Evolutionary conservation across 345 rosid species (phyloP), one percentile per base, ranked within the genome.

Genomic region (Triadica sebifera): DNA sequence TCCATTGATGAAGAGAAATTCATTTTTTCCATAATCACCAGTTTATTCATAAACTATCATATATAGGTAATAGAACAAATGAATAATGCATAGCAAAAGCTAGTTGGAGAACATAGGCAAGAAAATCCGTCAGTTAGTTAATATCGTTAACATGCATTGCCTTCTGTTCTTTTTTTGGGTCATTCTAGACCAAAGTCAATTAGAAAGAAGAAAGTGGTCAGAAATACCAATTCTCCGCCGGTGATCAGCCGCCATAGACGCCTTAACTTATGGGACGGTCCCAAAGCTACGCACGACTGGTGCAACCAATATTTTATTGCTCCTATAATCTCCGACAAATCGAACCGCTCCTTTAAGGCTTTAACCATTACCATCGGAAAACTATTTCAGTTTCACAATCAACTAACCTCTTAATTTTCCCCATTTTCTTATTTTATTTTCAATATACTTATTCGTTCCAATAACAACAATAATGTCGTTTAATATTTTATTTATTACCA

Each of bases 381-480:
- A 43, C 8, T 43, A 43, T 43, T 43, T 29, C 34, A 29, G 53
- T 50, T 50, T 50, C 53, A 11, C 53, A 4, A 50, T 50, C 34
- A 29, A 29, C 34, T 29, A 29, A n/a, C n/a, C n/a, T n/a, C n/a
- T n/a, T n/a, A n/a, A n/a, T n/a, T n/a, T n/a, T n/a, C n/a, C n/a
- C n/a, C 56, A 0, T 19, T 7, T 4, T 55, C 19, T 12, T 8
- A 17, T 53, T 58, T 24, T 3, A 10, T 22, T 20, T 0, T 22
- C 22, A 4, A 11, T 24, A n/a, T 58, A 19, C 16, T 53, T 15
- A 16, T 53, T 13, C 8, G 4, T 50, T 67, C 39, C 61, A 25
- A 29, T 34, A 69, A n/a, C n/a, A 69, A 13, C 72, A 50, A 52
- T 25, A 39, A 70, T 70, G 71, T 29, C 6, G 58, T 67, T 46